Evolutionary conservation across 1,284 basidiomycete genomes (phyloP).

Genomic region (Ceratobasidium papillatum): DNA sequence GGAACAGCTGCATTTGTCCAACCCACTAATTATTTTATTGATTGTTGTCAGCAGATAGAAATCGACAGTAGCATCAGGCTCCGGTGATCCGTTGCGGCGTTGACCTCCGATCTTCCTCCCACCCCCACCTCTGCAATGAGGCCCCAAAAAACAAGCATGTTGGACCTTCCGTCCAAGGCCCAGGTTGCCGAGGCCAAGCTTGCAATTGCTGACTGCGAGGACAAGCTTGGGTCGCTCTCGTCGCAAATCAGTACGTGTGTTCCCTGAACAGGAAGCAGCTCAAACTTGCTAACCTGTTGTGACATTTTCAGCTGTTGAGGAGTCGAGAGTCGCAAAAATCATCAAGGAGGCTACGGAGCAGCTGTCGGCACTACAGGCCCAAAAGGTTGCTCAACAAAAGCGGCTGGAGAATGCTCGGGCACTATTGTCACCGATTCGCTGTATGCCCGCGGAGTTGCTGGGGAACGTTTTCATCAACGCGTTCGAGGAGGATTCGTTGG

Average conservation of each 20-base stretch:
- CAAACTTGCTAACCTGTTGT: neutral
- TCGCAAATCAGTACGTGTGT: constrained; percentile 35
- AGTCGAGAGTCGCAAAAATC: constrained; percentile 16
- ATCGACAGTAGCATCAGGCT: constrained; percentile 31
- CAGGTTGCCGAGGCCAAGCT: constrained; percentile 28
- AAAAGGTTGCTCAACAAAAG: constrained; percentile 25
- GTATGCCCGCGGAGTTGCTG: constrained; percentile 31
- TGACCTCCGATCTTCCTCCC: constrained; percentile 8
- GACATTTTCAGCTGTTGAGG: constrained; percentile 29
- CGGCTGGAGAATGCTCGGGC: constrained; percentile 33
- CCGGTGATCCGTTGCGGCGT: constrained; percentile 37
- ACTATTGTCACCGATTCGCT: constrained; percentile 23
- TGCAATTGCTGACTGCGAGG: constrained; percentile 28
- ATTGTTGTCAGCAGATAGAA: constrained; percentile 4
- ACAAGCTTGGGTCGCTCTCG: constrained; percentile 1
- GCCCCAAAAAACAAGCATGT: constrained; percentile 21
- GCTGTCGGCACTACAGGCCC: constrained; percentile 6
- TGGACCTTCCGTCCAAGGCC: constrained; percentile 25
- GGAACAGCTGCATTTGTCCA: neutral
- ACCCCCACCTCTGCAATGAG: constrained; percentile 14
- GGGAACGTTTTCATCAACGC: constrained; percentile 33
- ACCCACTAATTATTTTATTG: neutral
- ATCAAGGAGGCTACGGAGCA: constrained; percentile 28
- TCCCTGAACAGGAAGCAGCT: neutral
- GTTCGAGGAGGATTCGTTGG: constrained; percentile 28